Evolutionary conservation across 2,329 filamentous ascomycete genomes (phyloP), one percentile per base, ranked within the genome.

Genomic region (Didymella lethalis): DNA sequence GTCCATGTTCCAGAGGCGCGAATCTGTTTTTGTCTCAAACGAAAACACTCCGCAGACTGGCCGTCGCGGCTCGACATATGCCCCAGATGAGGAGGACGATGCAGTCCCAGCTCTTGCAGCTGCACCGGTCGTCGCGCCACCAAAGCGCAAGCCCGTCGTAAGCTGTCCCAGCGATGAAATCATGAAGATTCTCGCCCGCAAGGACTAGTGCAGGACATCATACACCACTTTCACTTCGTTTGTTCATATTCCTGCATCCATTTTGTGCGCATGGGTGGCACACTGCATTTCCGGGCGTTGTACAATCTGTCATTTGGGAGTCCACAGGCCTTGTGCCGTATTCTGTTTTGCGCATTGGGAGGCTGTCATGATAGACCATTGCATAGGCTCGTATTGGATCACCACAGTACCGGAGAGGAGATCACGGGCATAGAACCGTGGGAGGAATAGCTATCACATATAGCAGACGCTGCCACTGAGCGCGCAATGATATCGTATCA

Each of bases 111-210:
- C 48, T 7, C 38, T 55, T 46, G 61, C 56, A 23, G 64, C 62
- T 34, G 53, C 64, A 16, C 59, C 65, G 18, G n/a, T 45, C 16
- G 59, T 63, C 20, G 41, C 47, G 41, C 28, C 28, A 16, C 64
- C 64, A 3, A 65, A 64, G 50, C 64, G 63, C 20, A 70, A 68
- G 44, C 49, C 61, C 4, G 56, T 68, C 23, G 64, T 60, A 38
- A 47, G 46, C 3, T 65, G 66, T 41, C 68, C 66, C n/a, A 69
- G 68, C 54, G 68, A 70, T 16, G 68, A 67, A 34, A 69, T 70
- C 29, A 66, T 66, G 41, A 66, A 67, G 36, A 70, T 70, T 26
- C 62, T 70, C 18, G 68, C 66, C 43, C 54, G 66, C 61, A 58
- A 64, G 50, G 64, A 65, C 48, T 38, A 59, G 12, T 6, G 12